A percentile compares a stretch with the other conserved stretches of the same genome.
phyloP scores from a whole-genome alignment of 106 monocot species.

The Platanthera zijinensis region DNA sequence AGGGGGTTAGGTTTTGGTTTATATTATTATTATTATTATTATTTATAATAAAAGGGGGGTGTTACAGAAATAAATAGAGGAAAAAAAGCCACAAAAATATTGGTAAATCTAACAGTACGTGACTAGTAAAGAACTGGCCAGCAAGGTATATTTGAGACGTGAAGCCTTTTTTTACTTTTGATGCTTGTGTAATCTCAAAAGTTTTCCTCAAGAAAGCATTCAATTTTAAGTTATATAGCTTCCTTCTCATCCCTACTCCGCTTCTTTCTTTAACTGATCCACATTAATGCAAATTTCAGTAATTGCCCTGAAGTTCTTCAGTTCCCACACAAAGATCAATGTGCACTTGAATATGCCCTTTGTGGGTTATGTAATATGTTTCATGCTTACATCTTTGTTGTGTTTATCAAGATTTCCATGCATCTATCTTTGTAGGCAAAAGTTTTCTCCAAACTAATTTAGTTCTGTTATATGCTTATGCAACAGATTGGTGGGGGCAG shows the following conservation, averaged over 20 bases:
- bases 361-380: slow-evolving; percentile 3
- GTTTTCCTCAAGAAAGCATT: neutral
- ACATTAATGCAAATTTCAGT: neutral
- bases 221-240: neutral
- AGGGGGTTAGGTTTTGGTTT: too few relatives aligned
- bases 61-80: too few relatives aligned
- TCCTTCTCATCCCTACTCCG: neutral
- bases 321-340: neutral
- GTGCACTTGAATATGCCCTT: neutral
- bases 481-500: slow-evolving; percentile 96
- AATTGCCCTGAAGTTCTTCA: neutral
- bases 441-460: neutral
- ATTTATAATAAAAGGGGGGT: too few relatives aligned
- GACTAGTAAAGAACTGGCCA: neutral
- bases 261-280: neutral
- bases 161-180: too few relatives aligned
- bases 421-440: neutral
- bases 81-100: too few relatives aligned
- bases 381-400: neutral
- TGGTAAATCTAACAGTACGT: too few relatives aligned
- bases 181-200: neutral
- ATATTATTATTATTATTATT: too few relatives aligned
- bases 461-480: slow-evolving; percentile 4
- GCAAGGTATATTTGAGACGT: neutral
- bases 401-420: neutral